Base-by-base conservation (phyloP, 305 asterid genomes). In the Fraxinus velutina region DNA sequence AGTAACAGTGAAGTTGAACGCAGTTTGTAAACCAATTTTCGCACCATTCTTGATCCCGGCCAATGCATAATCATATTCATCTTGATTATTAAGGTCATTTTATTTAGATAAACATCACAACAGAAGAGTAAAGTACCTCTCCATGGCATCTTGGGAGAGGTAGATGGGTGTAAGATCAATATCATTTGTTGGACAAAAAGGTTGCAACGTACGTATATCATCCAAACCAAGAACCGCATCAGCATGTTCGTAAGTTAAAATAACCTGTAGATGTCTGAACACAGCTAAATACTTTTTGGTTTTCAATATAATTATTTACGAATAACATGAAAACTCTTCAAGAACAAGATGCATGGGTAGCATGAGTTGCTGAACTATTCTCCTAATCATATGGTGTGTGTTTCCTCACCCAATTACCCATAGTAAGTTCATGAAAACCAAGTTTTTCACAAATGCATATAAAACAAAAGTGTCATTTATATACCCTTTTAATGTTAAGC, bases 181-280 rank as follows among this genome's bases (percentile, higher is more conserved):
- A 79, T 92, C 98, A 87, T 95, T 95, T 77, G 93, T 93, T 76
- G 97, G 87, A 82, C 98, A 93, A 90, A 78, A 91, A 81, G 97
- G 99, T 88, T 95, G 99, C 88, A 95, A 97, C 55, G 85, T 72
- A 5, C 99, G 97, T 86, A 95, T 82, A 80, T 95, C 99, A 80
- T 95, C 99, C 89, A 95, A 90, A 82, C 98, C 98, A 83, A 95
- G 98, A 90, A 90, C 92, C 73, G 99, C 99, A 87, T 93, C 99
- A 87, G 99, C 98, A 87, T 95, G 99, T 85, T 95, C 99, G 87
- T 95, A 98, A 82, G 99, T 92, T 87, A 95, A 88, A 87, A 95
- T 85, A 82, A 95, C 90, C 99, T 93, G 95, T 78, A 78, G 42
- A 86, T 70, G 75, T 70, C 73, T 80, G n/a, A 82, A 85, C 66